These are phyloP conservation scores for Lactarius akahatsu DNA, from an alignment of 768 basidiomycete genomes.

Conservation along the genomic window DNA sequence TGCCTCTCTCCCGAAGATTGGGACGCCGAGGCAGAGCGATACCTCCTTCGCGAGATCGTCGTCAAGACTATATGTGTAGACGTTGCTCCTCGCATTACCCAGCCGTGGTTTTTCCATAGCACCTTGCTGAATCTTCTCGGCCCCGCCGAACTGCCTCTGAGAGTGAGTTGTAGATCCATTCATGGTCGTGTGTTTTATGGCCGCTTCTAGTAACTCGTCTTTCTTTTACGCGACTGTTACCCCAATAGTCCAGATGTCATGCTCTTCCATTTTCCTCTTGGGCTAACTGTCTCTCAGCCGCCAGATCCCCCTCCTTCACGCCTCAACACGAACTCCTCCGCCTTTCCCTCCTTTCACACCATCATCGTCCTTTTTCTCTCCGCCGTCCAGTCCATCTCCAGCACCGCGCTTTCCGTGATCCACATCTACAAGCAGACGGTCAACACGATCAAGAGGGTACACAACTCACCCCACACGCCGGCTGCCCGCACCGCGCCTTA, in stretches of 20 bases:
- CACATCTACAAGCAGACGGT: slow-evolving; percentile 65
- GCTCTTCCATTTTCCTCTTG: not conserved
- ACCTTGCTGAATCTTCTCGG: slow-evolving; percentile 66
- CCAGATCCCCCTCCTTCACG: slow-evolving; percentile 31
- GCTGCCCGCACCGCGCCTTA: not conserved
- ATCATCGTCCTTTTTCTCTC: slow-evolving; percentile 72
- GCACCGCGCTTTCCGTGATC: slow-evolving; percentile 64
- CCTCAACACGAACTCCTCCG: slow-evolving; percentile 32
- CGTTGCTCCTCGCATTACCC: slow-evolving; percentile 58
- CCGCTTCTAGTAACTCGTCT: not conserved
- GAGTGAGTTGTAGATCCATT: slow-evolving; percentile 11
- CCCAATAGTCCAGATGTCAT: not conserved
- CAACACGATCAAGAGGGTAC: slow-evolving; percentile 64
- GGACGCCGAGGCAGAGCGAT: slow-evolving; percentile 73
- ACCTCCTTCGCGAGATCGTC: slow-evolving; percentile 80
- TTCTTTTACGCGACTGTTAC: not conserved
- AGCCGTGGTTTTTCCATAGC: slow-evolving; percentile 90
- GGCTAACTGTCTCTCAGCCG: slow-evolving; percentile 26
- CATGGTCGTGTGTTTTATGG: not conserved
- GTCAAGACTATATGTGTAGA: slow-evolving; percentile 67
- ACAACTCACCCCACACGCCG: slow-evolving; percentile 32
- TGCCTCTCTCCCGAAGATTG: slow-evolving; percentile 81
- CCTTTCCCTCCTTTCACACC: slow-evolving; percentile 43
- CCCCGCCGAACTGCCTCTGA: slow-evolving; percentile 30
- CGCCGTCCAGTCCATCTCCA: slow-evolving; percentile 68